Percentiles rank a stretch among this genome's conserved stretches.
Evolutionary conservation across 129 eudicot species (phyloP).

Genomic region (Silybum marianum): DNA sequence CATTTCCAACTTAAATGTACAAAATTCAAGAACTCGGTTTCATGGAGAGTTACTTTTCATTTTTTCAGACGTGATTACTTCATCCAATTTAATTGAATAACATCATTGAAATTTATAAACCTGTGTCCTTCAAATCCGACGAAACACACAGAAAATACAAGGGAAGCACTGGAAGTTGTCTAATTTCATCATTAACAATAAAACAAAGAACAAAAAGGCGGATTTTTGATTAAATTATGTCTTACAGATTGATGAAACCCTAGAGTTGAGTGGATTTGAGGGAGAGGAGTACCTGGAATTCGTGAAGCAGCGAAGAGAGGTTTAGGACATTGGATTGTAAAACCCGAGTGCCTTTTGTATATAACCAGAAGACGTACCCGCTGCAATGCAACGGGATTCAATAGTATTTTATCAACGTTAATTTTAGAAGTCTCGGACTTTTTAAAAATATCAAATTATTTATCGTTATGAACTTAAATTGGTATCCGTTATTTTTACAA

Average conservation of each 20-base stretch:
- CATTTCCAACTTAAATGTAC: not conserved
- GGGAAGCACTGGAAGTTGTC: not conserved
- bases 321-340: not conserved
- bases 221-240: not conserved
- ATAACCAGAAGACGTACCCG: not conserved
- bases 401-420: too few species aligned
- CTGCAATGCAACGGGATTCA: too few species aligned
- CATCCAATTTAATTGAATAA: not conserved
- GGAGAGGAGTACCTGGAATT: not conserved
- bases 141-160: not conserved
- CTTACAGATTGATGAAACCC: conserved; percentile 5
- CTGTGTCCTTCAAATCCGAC: not conserved
- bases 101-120: not conserved
- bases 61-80: not conserved
- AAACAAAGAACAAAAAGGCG: not conserved
- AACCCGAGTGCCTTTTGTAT: not conserved
- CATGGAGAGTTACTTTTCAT: not conserved
- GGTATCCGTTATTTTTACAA: too few species aligned
- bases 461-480: too few species aligned
- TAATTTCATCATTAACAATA: not conserved
- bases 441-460: too few species aligned
- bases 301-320: not conserved
- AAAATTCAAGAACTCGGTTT: not conserved
- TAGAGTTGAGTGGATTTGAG: not conserved
- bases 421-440: too few species aligned